Evolutionary conservation across 768 basidiomycete genomes (phyloP).

Genomic region (Dioszegia hungarica): DNA sequence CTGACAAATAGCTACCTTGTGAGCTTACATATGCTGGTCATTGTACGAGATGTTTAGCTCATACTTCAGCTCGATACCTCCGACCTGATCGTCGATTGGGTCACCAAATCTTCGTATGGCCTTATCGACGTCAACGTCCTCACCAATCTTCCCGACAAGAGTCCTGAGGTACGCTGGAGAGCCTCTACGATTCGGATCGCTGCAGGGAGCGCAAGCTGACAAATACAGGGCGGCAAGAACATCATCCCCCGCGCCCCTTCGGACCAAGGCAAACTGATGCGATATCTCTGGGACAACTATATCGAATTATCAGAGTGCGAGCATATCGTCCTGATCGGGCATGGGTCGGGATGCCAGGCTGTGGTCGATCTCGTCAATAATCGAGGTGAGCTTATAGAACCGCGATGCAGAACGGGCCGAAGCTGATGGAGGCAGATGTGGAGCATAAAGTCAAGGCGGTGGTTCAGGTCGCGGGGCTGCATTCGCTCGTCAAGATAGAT

Average conservation of each 20-base stretch:
- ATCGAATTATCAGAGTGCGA: conserved; percentile 74
- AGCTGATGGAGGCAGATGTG: conserved; percentile 50
- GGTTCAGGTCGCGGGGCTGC: conserved; percentile 70
- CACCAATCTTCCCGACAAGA: conserved; percentile 5
- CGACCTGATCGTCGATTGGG: conserved; percentile 73
- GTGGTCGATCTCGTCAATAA: conserved; percentile 68
- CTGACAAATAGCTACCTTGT: conserved; percentile 83
- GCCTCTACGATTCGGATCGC: too few relatives aligned
- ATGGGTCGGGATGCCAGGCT: conserved; percentile 74
- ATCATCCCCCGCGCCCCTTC: neutral
- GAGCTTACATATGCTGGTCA: conserved; percentile 14
- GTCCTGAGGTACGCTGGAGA: too few relatives aligned
- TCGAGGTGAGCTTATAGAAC: conserved; percentile 55
- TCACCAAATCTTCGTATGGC: conserved; percentile 61
- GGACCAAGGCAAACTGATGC: conserved; percentile 56
- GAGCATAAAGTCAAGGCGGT: conserved; percentile 65
- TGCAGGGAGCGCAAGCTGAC: too few relatives aligned
- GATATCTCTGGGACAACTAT: conserved; percentile 95
- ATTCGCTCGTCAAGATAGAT: conserved; percentile 43
- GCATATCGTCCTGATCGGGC: conserved; percentile 75
- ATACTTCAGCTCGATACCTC: conserved; percentile 73
- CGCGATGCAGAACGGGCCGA: conserved; percentile 9
- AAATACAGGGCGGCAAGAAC: neutral
- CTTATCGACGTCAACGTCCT: conserved; percentile 83
- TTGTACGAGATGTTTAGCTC: neutral